A percentile compares a stretch with the other conserved stretches of the same genome.
Evolutionary conservation across 2,329 filamentous ascomycete genomes (phyloP).

Genomic region (Diaporthe sp.): DNA sequence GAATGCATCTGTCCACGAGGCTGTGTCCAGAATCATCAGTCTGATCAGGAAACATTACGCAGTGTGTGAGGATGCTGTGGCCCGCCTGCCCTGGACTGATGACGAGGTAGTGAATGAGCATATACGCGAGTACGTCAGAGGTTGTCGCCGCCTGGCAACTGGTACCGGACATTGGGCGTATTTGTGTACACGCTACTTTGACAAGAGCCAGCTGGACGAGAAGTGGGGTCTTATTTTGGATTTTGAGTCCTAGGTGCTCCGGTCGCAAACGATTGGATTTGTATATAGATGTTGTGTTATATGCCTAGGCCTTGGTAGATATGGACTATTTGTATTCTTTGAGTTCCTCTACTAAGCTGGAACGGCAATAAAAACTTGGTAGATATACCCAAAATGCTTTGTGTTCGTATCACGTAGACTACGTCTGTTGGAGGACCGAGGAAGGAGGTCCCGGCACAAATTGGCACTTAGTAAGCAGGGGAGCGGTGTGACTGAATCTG

Average conservation of each 20-base stretch:
- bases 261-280: no score
- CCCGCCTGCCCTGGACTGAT: constrained; percentile 3
- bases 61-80: background rate
- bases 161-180: constrained; percentile 3
- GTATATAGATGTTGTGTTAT: no score
- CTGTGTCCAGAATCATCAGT: background rate
- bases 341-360: no score
- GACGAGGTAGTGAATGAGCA: background rate
- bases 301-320: no score
- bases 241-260: background rate
- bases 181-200: background rate
- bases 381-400: no score
- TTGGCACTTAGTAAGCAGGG: background rate
- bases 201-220: constrained; percentile 3
- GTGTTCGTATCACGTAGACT: no score
- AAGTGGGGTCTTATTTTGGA: background rate
- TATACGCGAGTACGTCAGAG: background rate
- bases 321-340: no score
- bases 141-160: background rate
- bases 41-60: background rate
- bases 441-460: no score
- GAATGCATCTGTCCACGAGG: background rate
- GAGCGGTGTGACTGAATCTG: background rate
- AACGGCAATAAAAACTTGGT: no score
- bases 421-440: no score